These are phyloP conservation scores for Ascomycota sp. DNA, from an alignment of 2,329 filamentous ascomycete genomes.

Conservation along the genomic window DNA sequence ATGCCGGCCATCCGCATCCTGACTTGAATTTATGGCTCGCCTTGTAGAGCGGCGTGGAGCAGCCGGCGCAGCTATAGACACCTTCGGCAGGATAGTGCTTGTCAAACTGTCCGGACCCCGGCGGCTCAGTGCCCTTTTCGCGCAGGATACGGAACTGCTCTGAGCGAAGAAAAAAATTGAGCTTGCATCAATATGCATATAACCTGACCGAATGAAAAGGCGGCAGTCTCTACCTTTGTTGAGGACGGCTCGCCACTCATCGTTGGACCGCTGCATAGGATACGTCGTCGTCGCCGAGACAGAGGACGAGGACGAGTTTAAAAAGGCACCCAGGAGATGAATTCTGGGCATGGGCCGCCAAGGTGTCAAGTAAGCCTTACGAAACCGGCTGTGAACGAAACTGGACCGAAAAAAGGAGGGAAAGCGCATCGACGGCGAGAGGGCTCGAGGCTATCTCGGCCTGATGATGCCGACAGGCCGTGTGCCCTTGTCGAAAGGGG, in stretches of 20 bases:
- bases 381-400: too few species aligned
- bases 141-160: constrained; percentile 91
- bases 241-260: constrained; percentile 77
- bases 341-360: constrained; percentile 48
- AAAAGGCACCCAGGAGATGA: constrained; percentile 57
- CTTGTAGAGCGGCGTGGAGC: constrained; percentile 72
- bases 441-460: too few species aligned
- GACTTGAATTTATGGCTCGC: constrained; percentile 89
- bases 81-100: constrained; percentile 59
- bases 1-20: constrained; percentile 92
- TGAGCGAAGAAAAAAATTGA: constrained; percentile 13
- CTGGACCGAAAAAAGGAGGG: too few species aligned
- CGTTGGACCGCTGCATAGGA: constrained; percentile 56
- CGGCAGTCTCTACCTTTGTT: constrained; percentile 22
- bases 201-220: background rate
- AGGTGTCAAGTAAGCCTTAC: constrained; percentile 3
- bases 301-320: constrained; percentile 34
- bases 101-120: constrained; percentile 64
- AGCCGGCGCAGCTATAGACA: constrained; percentile 72
- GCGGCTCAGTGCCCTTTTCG: constrained; percentile 71
- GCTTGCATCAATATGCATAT: background rate
- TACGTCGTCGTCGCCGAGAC: constrained; percentile 41
- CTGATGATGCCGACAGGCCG: too few species aligned
- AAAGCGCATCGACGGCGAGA: too few species aligned
- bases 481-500: too few species aligned